Conservation (phyloP, 1,139 yeast genomes). For the Wickerhamiella infanticola region DNA sequence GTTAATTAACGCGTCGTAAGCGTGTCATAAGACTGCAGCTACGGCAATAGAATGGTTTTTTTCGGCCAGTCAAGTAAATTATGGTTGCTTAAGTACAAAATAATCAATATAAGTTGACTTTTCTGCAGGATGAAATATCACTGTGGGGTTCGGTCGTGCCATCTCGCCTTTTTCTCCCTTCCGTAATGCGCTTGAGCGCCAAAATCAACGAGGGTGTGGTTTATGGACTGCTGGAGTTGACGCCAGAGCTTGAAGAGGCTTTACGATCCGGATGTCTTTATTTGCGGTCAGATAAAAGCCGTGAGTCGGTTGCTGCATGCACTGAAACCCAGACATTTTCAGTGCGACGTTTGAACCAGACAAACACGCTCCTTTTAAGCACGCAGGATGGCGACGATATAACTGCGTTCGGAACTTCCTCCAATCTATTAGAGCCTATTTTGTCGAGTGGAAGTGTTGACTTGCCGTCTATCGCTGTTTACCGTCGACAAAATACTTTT, state of each 20-base stretch:
- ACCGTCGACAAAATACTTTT: slow-evolving; percentile 15
- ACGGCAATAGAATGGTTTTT: not conserved
- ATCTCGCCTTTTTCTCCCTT: not conserved
- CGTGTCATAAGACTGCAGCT: not conserved
- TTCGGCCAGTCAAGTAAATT: no score
- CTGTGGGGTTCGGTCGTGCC: not conserved
- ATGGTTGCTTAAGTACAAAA: no score
- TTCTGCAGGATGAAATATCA: no score
- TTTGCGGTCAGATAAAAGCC: slow-evolving; percentile 6
- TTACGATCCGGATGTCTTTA: slow-evolving; percentile 24
- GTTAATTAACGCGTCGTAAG: not conserved
- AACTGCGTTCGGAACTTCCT: slow-evolving; percentile 31
- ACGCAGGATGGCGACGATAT: slow-evolving; percentile 18
- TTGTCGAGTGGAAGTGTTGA: slow-evolving; percentile 23
- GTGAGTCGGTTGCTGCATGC: slow-evolving; percentile 9
- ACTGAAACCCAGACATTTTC: slow-evolving; percentile 10
- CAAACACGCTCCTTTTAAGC: slow-evolving; percentile 57
- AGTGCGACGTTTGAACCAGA: slow-evolving; percentile 62
- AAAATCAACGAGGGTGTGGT: not conserved
- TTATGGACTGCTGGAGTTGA: slow-evolving; percentile 45
- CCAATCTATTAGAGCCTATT: slow-evolving; percentile 26
- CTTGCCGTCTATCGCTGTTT: slow-evolving; percentile 33
- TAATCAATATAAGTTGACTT: no score
- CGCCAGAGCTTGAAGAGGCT: slow-evolving; percentile 36
- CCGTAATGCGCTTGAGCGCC: not conserved